phyloP scores from a whole-genome alignment of 2,329 filamentous ascomycete genomes.

The Salinomyces thailandicus region DNA sequence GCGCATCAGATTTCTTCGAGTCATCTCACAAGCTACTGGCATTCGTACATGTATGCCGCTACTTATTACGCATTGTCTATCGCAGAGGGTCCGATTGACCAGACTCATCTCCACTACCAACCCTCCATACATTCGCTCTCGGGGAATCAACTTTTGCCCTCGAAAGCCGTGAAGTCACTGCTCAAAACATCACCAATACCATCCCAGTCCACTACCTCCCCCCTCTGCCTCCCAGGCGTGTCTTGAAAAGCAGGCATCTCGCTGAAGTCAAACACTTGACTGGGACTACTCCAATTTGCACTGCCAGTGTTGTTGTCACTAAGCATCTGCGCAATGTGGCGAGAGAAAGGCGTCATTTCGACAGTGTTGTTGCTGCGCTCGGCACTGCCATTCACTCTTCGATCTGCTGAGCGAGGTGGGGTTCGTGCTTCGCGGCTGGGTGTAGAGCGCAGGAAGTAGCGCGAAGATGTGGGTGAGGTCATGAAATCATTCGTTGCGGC shows the following conservation, averaged over 20 bases:
- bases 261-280: slow-evolving; percentile 22
- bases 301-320: slow-evolving; percentile 34
- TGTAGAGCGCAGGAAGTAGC: slow-evolving; percentile 30
- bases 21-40: no score
- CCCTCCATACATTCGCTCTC: no score
- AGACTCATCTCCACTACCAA: no score
- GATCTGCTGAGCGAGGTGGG: slow-evolving; percentile 19
- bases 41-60: no score
- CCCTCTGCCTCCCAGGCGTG: slow-evolving; percentile 15
- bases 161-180: slow-evolving; percentile 21
- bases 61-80: no score
- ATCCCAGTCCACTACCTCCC: slow-evolving; percentile 20
- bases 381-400: not conserved
- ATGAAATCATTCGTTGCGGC: slow-evolving; percentile 24
- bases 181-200: slow-evolving; percentile 21
- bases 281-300: slow-evolving; percentile 20
- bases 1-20: no score
- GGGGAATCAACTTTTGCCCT: no score
- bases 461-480: slow-evolving; percentile 24
- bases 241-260: slow-evolving; percentile 24
- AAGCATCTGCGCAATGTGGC: slow-evolving; percentile 54
- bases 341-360: slow-evolving; percentile 48
- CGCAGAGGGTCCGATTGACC: no score
- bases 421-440: slow-evolving; percentile 28
- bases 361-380: not conserved